These are phyloP conservation scores for Hyparrhenia diplandra DNA, from an alignment of 176 grass and related monocot genomes.

Conservation along the genomic window DNA sequence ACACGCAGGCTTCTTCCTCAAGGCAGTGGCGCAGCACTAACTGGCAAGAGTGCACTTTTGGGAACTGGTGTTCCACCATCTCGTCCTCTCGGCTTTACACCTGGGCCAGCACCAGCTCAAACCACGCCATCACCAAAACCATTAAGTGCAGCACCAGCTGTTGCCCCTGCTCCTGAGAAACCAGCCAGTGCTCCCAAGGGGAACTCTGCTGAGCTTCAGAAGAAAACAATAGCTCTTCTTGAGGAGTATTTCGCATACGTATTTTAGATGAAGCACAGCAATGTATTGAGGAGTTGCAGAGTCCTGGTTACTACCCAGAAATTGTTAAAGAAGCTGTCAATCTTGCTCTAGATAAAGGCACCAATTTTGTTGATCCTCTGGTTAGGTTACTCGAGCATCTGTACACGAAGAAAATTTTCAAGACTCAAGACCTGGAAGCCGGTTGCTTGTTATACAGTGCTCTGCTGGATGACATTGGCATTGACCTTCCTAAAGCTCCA, in stretches of 20 bases:
- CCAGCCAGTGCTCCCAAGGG: constrained; percentile 38
- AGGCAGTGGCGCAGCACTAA: constrained; percentile 52
- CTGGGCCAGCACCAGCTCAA: constrained; percentile 37
- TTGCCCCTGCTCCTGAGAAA: constrained; percentile 25
- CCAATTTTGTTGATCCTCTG: constrained; percentile 55
- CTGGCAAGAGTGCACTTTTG: constrained; percentile 79
- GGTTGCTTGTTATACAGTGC: constrained; percentile 77
- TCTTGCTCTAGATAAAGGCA: constrained; percentile 76
- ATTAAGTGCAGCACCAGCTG: constrained; percentile 28
- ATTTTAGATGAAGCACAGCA: constrained; percentile 90
- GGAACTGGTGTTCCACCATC: constrained; percentile 31
- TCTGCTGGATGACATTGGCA: constrained; percentile 81
- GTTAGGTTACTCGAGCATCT: constrained; percentile 70
- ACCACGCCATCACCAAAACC: constrained; percentile 37
- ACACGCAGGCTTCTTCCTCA: constrained; percentile 76
- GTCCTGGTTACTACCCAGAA: constrained; percentile 66
- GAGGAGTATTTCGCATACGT: constrained; percentile 86
- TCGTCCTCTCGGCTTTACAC: constrained; percentile 25
- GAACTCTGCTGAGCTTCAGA: constrained; percentile 50
- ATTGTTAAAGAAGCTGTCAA: constrained; percentile 94
- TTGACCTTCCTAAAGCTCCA: constrained; percentile 91
- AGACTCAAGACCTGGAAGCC: constrained; percentile 50
- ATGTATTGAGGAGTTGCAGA: constrained; percentile 89
- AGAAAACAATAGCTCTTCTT: constrained; percentile 83
- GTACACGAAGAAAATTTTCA: constrained; percentile 60